Evolutionary conservation across 495 filamentous ascomycete genomes (phyloP), one percentile per base, ranked within the genome.

Genomic region (Aspergillus leporis): DNA sequence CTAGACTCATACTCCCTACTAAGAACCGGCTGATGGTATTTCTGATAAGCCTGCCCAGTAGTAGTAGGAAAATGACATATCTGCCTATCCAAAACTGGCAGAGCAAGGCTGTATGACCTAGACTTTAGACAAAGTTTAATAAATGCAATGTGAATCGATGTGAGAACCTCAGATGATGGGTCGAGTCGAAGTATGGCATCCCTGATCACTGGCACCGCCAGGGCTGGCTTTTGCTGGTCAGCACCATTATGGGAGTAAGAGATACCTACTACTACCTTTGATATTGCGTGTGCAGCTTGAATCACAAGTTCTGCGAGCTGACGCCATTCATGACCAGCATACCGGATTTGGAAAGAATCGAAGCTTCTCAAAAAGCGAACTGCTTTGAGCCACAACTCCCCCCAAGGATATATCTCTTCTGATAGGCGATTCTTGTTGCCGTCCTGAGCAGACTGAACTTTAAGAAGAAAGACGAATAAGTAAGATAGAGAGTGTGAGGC

Each of bases 181-280:
- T 94, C 89, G 14, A 96, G 76, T 61, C 83, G 84, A 21, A 93
- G 74, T 55, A 96, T 83, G 19, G 88, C 88, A 53, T 83, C 77
- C 41, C 83, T 73, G 28, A 93, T 75, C 6, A 83, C 73, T 19
- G 77, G 75, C 41, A 90, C 78, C 9, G 85, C 88, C 45, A 85
- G 69, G 3, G 78, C 70, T 12, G 87, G 83, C 89, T 85, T 46
- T 47, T 4, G 63, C 36, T 3, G 34, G 0, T 19, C 40, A 36
- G 36, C 3, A 23, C 31, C 34, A 50, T 23, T 4, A 36, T 23
- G 21, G 14, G 2, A 31, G 43, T 16, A n/a, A 25, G 16, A 31
- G 55, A 78, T 55, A 7, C 8, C 19, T 47, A 22, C 8, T 47
- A 47, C 9, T 74, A 78, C 86, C 70, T 77, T 73, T 18, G 72